Conservation (phyloP, 2,329 filamentous ascomycete species). For the Cordyceps farinosa region DNA sequence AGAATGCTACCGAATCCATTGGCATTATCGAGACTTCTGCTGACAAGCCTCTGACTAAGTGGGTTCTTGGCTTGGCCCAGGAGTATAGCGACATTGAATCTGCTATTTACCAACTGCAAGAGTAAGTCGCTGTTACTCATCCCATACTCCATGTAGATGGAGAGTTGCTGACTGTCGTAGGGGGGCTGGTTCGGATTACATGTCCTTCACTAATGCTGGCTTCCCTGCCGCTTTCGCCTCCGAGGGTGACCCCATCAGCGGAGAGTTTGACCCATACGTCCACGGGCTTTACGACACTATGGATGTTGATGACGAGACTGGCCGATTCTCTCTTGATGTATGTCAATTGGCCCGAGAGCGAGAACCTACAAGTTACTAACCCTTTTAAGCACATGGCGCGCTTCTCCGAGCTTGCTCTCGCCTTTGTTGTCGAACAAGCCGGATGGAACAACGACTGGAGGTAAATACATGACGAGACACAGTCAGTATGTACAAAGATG, state of each 20-base stretch:
- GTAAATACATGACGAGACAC: conserved; percentile 18
- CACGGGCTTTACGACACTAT: conserved; percentile 36
- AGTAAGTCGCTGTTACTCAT: conserved; percentile 22
- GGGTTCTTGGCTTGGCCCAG: conserved; percentile 32
- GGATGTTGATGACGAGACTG: conserved; percentile 35
- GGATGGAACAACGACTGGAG: conserved; percentile 40
- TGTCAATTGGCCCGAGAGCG: neutral
- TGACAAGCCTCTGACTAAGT: conserved; percentile 35
- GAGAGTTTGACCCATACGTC: conserved; percentile 38
- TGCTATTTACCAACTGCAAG: conserved; percentile 31
- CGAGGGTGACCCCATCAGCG: conserved; percentile 35
- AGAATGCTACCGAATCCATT: conserved; percentile 38
- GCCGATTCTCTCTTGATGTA: conserved; percentile 37
- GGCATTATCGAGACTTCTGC: conserved; percentile 37
- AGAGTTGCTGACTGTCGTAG: conserved; percentile 20
- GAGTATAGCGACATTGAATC: conserved; percentile 37
- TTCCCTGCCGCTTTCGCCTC: conserved; percentile 38
- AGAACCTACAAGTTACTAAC: conserved; percentile 17
- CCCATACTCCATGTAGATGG: neutral
- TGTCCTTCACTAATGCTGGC: conserved; percentile 38
- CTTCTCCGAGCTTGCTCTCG: conserved; percentile 39
- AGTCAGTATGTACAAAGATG: neutral
- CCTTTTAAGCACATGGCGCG: conserved; percentile 35
- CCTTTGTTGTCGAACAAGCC: conserved; percentile 37
- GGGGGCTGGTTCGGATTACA: conserved; percentile 39